Evolutionary conservation across 2,329 filamentous ascomycete species (phyloP), one percentile per base, ranked within the genome.

Genomic region (Gnomoniopsis smithogilvyi): DNA sequence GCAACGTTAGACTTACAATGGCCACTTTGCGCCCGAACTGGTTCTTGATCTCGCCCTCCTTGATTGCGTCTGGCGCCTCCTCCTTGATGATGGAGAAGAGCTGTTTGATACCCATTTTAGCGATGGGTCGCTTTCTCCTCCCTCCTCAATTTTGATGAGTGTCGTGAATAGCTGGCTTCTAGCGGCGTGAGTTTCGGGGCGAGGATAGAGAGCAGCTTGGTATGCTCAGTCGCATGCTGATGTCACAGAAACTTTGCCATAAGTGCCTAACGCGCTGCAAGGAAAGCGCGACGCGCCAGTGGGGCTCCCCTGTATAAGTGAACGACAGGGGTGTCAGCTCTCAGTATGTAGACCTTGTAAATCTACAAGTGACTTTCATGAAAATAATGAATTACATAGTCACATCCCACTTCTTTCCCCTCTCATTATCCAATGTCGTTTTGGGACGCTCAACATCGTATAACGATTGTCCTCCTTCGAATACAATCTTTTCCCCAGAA

Each of bases 21-120:
- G 94, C 94, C 62, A 99, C 94, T 78, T 99, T 99, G 73, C 95
- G 91, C 64, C 95, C 95, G 72, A 99, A 99, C 66, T 99, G 95
- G 68, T 94, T 94, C 79, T 99, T 99, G 81, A 99, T 99, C 72
- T 99, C 95, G 62, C 95, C 92, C 70, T 92, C 89, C 76, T 97
- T 98, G 81, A 97, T 85, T 36, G 95, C 90, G 76, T 93, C 91
- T n/a, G 95, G 95, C 65, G 92, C 91, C 78, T 98, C 90, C 71
- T 97, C 93, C 69, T 90, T 89, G 76, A 95, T 92, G 73, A 95
- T 88, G 65, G 85, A 82, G 73, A 88, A 92, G 47, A 95, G 83
- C 67, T 90, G 85, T 80, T 87, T 88, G 67, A 88, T 88, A 74
- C 84, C 81, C 81, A 86, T 87, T 45, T 65, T 78, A 65, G 67